Evolutionary conservation across 1,284 basidiomycete species (phyloP), one percentile per base, ranked within the genome.

Genomic region (Trichosporon sp.): DNA sequence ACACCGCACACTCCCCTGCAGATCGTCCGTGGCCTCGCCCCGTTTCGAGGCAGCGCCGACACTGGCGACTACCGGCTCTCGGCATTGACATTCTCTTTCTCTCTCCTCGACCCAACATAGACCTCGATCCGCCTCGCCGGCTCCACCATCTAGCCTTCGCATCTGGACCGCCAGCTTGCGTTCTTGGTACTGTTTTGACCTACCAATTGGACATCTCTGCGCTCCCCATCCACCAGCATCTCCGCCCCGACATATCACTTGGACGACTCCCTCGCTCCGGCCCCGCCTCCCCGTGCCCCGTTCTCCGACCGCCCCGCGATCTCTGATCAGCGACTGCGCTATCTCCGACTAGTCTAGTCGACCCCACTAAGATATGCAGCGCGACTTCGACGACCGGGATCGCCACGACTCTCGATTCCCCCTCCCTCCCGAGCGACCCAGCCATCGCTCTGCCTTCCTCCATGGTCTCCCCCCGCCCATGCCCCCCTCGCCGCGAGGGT

Each of bases 401-500:
- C 65, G 62, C 21, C 70, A 66, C 63, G 65, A 71, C 42, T 38
- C 56, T 18, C 66, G 56, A 11, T 56, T 44, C 21, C 65, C 66
- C 29, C 66, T 62, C 6, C 66, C 68, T 23, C 64, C 68, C 1
- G 60, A 62, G 34, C 65, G 51, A n/a, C 44, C 38, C 25, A 29
- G 11, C 64, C 60, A 3, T 56, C 56, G 21, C 15, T 72, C 71
- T 2, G 65, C 69, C 6, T 74, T 73, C 67, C 65, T 65, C 25
- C 73, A 72, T 34, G 70, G 70, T 27, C 70, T 74, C 0, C 75
- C 75, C 8, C 74, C 70, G 1, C 72, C 74, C 2, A 56, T 68
- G 27, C 47, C 67, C 3, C 32, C 67, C 3, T 51, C 42, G 12
- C 70, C 73, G 12, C 42, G 64, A 27, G 47, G 35, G 18, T 74